Conservation (phyloP, 2,329 filamentous ascomycete species). For the Talaromyces sp. region DNA sequence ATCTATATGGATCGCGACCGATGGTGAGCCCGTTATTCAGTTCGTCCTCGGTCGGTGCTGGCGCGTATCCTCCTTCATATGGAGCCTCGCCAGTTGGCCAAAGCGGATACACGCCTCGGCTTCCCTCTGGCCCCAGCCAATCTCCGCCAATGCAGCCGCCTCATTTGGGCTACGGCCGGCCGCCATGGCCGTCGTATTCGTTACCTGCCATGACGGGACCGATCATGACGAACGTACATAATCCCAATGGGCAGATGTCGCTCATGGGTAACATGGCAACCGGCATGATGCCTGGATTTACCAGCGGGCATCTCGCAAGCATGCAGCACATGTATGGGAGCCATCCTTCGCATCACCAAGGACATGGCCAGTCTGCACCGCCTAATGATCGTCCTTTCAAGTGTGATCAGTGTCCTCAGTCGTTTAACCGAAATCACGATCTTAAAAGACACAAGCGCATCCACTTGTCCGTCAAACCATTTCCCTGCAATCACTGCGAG, state of each 20-base stretch:
- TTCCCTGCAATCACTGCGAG: slow-evolving; percentile 84
- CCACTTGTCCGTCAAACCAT: slow-evolving; percentile 92
- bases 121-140: slow-evolving; percentile 56
- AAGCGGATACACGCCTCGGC: slow-evolving; percentile 41
- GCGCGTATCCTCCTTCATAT: slow-evolving; percentile 42
- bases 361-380: slow-evolving; percentile 52
- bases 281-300: slow-evolving; percentile 57
- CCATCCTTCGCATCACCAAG: slow-evolving; percentile 48
- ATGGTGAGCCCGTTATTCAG: slow-evolving; percentile 48
- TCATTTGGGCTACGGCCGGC: slow-evolving; percentile 39
- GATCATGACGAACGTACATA: slow-evolving; percentile 75
- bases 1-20: slow-evolving; percentile 57
- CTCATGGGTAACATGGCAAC: slow-evolving; percentile 61
- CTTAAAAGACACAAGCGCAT: slow-evolving; percentile 94
- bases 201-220: slow-evolving; percentile 63
- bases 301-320: slow-evolving; percentile 58
- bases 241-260: slow-evolving; percentile 68
- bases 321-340: slow-evolving; percentile 60
- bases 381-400: slow-evolving; percentile 85
- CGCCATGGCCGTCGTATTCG: slow-evolving; percentile 51
- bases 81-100: slow-evolving; percentile 37
- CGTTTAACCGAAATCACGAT: slow-evolving; percentile 95
- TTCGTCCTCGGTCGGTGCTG: slow-evolving; percentile 48
- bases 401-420: slow-evolving; percentile 87
- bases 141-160: slow-evolving; percentile 39